Percentiles rank a stretch among this genome's conserved stretches.
Conservation (phyloP, 441 rosid species). For the Macaranga tanarius region DNA sequence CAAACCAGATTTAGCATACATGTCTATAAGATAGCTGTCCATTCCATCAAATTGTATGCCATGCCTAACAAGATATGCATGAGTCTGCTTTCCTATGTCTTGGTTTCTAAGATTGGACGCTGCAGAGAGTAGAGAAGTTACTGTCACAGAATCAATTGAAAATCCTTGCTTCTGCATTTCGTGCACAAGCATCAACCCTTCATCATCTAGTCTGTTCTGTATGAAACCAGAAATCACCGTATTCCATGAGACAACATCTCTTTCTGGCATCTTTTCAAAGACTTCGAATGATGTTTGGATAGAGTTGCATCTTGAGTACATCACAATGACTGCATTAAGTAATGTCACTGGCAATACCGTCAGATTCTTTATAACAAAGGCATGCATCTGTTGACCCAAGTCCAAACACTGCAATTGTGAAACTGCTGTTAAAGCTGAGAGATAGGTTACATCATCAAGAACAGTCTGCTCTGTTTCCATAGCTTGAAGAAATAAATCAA, state of each 20-base stretch:
- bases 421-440: conserved; percentile 58
- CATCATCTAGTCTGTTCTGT: conserved; percentile 76
- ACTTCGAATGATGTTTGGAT: conserved; percentile 56
- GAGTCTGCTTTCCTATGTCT: conserved; percentile 72
- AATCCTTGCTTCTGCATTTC: conserved; percentile 84
- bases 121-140: conserved; percentile 71
- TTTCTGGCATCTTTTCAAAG: conserved; percentile 60
- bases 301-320: conserved; percentile 80
- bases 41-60: conserved; percentile 66
- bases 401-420: conserved; percentile 65
- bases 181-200: conserved; percentile 73
- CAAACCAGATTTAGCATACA: conserved; percentile 81
- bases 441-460: conserved; percentile 67
- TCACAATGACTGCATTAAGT: conserved; percentile 58
- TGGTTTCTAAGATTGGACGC: conserved; percentile 77
- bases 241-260: conserved; percentile 85
- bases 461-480: conserved; percentile 41
- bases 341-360: conserved; percentile 45
- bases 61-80: conserved; percentile 72
- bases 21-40: conserved; percentile 76
- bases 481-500: conserved; percentile 59
- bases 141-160: conserved; percentile 63
- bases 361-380: conserved; percentile 55
- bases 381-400: conserved; percentile 64
- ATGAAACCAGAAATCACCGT: conserved; percentile 79